Evolutionary conservation across 768 basidiomycete species (phyloP).

Genomic region (Brasilioporus rufonigricans): DNA sequence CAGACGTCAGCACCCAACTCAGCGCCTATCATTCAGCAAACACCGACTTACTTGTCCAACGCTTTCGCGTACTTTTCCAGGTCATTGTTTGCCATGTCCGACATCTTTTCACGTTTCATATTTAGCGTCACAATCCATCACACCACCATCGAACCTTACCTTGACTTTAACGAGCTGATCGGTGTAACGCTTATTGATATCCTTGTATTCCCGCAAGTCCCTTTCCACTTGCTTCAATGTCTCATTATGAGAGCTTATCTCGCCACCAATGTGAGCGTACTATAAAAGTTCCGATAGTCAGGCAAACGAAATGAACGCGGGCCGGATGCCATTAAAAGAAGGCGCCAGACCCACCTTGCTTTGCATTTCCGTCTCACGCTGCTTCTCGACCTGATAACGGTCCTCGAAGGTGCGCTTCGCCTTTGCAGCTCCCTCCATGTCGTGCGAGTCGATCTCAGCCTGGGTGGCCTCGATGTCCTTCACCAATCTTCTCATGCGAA

Average conservation of each 20-base stretch:
- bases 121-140: neutral
- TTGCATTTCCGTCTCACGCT: constrained; percentile 69
- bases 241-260: constrained; percentile 68
- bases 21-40: neutral
- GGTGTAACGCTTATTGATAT: constrained; percentile 81
- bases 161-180: constrained; percentile 94
- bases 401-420: constrained; percentile 83
- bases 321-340: too few relatives aligned
- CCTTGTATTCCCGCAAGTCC: constrained; percentile 84
- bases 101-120: constrained; percentile 56
- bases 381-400: constrained; percentile 69
- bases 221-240: constrained; percentile 63
- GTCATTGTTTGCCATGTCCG: constrained; percentile 96
- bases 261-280: constrained; percentile 82
- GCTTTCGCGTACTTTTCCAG: constrained; percentile 98
- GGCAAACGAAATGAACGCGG: too few relatives aligned
- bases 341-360: constrained; percentile 54
- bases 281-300: constrained; percentile 30
- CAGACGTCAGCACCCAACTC: constrained; percentile 18
- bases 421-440: constrained; percentile 84
- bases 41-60: constrained; percentile 75
- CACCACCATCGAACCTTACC: constrained; percentile 43
- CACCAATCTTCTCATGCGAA: constrained; percentile 68
- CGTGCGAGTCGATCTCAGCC: constrained; percentile 66
- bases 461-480: constrained; percentile 66